A percentile compares a stretch with the other conserved stretches of the same genome.
Conservation (phyloP, 2,329 filamentous ascomycete genomes). For the Neonectria neomacrospora region DNA sequence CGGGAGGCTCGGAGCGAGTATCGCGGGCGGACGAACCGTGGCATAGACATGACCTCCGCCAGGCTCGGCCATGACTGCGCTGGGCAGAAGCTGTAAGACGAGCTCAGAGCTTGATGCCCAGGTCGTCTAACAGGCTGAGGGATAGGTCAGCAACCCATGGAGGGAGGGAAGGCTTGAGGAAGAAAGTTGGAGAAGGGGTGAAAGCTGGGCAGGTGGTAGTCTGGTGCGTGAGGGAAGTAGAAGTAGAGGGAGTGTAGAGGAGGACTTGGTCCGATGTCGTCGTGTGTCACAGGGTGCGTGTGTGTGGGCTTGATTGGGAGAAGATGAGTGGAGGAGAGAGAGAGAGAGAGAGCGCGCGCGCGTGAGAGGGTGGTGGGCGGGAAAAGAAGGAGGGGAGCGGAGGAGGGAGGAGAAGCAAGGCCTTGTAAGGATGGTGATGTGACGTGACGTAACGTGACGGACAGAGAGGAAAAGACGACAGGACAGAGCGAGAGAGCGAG, state of each 20-base stretch:
- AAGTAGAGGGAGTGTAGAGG: background rate
- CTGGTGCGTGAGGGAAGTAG: background rate
- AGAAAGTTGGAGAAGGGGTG: slow-evolving; percentile 12
- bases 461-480: background rate
- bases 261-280: slow-evolving; percentile 25
- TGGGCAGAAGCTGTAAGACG: slow-evolving; percentile 36
- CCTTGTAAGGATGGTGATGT: slow-evolving; percentile 16
- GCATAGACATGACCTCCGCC: slow-evolving; percentile 63
- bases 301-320: slow-evolving; percentile 13
- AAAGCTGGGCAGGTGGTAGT: background rate
- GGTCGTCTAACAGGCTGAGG: slow-evolving; percentile 38
- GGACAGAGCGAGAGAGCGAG: no score
- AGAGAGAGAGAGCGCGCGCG: background rate
- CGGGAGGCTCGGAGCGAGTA: slow-evolving; percentile 12
- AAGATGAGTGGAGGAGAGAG: background rate
- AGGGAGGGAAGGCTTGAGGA: slow-evolving; percentile 17
- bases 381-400: slow-evolving; percentile 3
- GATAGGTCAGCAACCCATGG: slow-evolving; percentile 42
- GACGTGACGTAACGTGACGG: slow-evolving; percentile 19
- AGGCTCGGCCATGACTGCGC: slow-evolving; percentile 51
- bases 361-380: background rate
- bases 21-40: slow-evolving; percentile 58
- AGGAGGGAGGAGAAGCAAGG: slow-evolving; percentile 26
- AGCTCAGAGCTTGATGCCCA: slow-evolving; percentile 36
- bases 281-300: slow-evolving; percentile 27